Conservation (phyloP, 768 basidiomycete genomes). For the Lactifluus volemus region DNA sequence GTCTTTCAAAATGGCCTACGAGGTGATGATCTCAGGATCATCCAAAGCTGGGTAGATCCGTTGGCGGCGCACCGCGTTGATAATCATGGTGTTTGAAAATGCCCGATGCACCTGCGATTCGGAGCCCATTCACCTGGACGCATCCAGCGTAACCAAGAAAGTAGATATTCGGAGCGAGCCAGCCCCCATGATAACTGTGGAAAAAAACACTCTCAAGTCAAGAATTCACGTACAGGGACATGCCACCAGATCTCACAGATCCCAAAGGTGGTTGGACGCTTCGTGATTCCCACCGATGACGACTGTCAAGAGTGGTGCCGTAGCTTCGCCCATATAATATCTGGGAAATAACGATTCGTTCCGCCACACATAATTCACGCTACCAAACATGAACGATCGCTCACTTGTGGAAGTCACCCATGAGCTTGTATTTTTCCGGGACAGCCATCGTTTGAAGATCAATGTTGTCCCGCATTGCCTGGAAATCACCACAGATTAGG, state of each 20-base stretch:
- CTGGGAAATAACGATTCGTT: constrained; percentile 29
- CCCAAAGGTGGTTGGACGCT: constrained; percentile 94
- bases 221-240: constrained; percentile 8
- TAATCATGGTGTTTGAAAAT: constrained; percentile 83
- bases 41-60: constrained; percentile 12
- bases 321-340: constrained; percentile 34
- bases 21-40: background rate
- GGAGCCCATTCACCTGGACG: constrained; percentile 76
- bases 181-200: constrained; percentile 86
- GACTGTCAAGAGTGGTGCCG: constrained; percentile 73
- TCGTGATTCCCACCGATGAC: constrained; percentile 99
- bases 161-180: constrained; percentile 95
- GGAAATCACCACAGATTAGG: constrained; percentile 93
- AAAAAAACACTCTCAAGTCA: background rate
- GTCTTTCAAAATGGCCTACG: constrained; percentile 67
- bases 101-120: constrained; percentile 87
- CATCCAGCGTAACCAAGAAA: constrained; percentile 90
- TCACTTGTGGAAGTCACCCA: constrained; percentile 81
- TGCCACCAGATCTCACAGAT: constrained; percentile 51
- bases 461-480: constrained; percentile 77
- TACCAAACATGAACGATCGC: background rate
- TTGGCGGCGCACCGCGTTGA: constrained; percentile 38
- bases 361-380: background rate
- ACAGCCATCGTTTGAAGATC: constrained; percentile 91
- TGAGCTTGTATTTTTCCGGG: constrained; percentile 75